A percentile compares a stretch with the other conserved stretches of the same genome.
These are phyloP conservation scores for Tolypocladium nubicola DNA, from an alignment of 2,329 filamentous ascomycete species.

Conservation along the genomic window DNA sequence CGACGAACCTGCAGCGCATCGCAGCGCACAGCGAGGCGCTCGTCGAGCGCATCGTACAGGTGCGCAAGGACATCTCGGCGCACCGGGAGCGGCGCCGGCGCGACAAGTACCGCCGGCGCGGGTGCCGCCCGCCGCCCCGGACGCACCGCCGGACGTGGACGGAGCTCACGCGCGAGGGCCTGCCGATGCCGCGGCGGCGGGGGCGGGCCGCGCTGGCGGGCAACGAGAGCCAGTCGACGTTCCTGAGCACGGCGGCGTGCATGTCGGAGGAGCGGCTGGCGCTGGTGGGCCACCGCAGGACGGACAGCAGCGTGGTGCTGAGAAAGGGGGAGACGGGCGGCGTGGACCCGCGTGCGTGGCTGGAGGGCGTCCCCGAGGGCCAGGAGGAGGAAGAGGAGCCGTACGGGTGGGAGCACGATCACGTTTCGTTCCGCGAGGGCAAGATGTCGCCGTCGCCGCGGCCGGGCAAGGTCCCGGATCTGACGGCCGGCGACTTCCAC, in stretches of 20 bases:
- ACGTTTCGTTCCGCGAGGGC: background rate
- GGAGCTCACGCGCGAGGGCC: background rate
- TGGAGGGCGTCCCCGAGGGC: background rate
- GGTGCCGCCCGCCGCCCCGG: background rate
- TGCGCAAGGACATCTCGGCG: background rate
- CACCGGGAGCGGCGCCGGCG: background rate
- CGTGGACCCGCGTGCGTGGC: background rate
- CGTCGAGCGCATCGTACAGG: slow-evolving; percentile 2
- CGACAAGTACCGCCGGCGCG: background rate
- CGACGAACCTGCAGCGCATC: background rate
- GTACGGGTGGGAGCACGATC: background rate
- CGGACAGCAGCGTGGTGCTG: background rate
- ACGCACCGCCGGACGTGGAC: background rate
- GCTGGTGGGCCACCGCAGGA: background rate
- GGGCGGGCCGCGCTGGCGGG: background rate
- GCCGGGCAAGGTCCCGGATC: background rate
- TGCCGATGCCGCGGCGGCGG: background rate
- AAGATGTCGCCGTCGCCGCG: background rate
- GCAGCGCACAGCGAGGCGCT: slow-evolving; percentile 6
- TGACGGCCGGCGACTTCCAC: too few relatives aligned
- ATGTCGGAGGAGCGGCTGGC: background rate
- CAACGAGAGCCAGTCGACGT: background rate
- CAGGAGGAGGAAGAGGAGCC: background rate
- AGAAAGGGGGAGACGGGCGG: background rate
- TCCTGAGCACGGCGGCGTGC: background rate